phyloP scores from a whole-genome alignment of 2,329 filamentous ascomycete species.

The Aspergillus costaricaensis region DNA sequence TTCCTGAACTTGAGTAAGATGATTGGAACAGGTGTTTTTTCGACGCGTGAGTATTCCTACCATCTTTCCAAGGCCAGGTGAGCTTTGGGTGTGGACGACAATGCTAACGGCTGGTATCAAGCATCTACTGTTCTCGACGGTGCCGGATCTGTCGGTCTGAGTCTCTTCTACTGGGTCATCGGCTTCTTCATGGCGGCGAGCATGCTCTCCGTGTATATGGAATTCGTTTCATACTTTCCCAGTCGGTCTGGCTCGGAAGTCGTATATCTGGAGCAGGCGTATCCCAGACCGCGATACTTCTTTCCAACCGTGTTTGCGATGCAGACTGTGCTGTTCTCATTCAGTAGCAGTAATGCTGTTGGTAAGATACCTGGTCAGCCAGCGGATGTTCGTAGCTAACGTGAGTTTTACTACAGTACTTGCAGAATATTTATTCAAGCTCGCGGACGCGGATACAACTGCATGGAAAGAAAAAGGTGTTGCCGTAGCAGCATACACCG shows the following conservation, averaged over 20 bases:
- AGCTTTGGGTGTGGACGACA: not conserved
- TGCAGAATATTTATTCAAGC: conserved; percentile 64
- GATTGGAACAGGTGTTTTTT: conserved; percentile 66
- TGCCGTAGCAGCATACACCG: conserved; percentile 63
- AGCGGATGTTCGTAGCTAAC: not conserved
- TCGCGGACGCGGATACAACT: conserved; percentile 52
- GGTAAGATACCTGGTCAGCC: conserved; percentile 32
- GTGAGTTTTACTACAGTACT: conserved; percentile 48
- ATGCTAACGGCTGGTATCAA: conserved; percentile 27
- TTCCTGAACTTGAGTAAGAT: conserved; percentile 65
- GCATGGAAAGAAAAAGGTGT: conserved; percentile 69
- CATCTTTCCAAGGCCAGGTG: not conserved
- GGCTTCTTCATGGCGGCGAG: conserved; percentile 61
- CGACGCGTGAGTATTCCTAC: conserved; percentile 55
- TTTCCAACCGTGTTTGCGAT: conserved; percentile 67
- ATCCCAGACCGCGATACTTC: conserved; percentile 63
- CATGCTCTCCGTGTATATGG: conserved; percentile 62
- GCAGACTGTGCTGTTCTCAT: conserved; percentile 64
- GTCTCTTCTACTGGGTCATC: conserved; percentile 65
- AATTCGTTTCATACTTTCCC: conserved; percentile 66
- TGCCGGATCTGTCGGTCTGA: conserved; percentile 64
- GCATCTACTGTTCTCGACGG: conserved; percentile 60
- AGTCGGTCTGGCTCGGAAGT: conserved; percentile 67
- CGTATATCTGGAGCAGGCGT: conserved; percentile 69
- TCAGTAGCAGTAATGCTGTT: conserved; percentile 66